Evolutionary conservation across 805 yeast species (phyloP).

Genomic region (Hanseniaspora mollemarum): DNA sequence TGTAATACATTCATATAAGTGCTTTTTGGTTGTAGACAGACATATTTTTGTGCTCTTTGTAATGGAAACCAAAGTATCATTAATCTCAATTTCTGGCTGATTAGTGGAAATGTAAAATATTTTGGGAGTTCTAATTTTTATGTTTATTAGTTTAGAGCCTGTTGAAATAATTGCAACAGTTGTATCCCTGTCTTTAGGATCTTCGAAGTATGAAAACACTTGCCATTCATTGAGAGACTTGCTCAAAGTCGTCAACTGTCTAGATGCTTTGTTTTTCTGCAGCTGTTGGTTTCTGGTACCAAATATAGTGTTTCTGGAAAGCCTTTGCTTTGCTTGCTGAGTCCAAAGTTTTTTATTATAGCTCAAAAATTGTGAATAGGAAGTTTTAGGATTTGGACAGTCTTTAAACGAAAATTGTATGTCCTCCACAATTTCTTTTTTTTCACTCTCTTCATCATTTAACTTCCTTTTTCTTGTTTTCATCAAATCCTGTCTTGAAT

Average conservation of each 20-base stretch:
- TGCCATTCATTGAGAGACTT: constrained; percentile 46
- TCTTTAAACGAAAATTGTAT: constrained; percentile 31
- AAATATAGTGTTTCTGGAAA: constrained; percentile 63
- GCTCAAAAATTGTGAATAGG: constrained; percentile 54
- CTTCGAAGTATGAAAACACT: constrained; percentile 52
- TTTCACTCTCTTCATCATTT: constrained; percentile 27
- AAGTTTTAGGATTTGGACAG: constrained; percentile 53
- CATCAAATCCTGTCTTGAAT: constrained; percentile 19
- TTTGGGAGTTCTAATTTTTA: constrained; percentile 65
- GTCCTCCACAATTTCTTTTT: constrained; percentile 38
- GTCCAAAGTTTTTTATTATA: constrained; percentile 86
- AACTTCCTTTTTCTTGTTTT: constrained; percentile 32
- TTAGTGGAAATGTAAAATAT: constrained; percentile 53
- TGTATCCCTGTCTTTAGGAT: constrained; percentile 55
- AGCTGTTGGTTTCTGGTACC: constrained; percentile 36
- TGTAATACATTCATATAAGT: constrained; percentile 56
- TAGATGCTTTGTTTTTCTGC: constrained; percentile 34
- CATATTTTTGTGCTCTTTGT: constrained; percentile 60
- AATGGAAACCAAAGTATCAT: constrained; percentile 29
- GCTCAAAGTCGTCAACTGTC: constrained; percentile 38
- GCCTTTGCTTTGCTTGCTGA: constrained; percentile 57
- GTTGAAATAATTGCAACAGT: constrained; percentile 61
- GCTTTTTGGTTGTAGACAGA: constrained; percentile 37
- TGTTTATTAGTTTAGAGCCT: constrained; percentile 59
- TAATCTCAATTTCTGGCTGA: constrained; percentile 40